phyloP scores from a whole-genome alignment of 345 rosid species.

The Firmiana major region DNA sequence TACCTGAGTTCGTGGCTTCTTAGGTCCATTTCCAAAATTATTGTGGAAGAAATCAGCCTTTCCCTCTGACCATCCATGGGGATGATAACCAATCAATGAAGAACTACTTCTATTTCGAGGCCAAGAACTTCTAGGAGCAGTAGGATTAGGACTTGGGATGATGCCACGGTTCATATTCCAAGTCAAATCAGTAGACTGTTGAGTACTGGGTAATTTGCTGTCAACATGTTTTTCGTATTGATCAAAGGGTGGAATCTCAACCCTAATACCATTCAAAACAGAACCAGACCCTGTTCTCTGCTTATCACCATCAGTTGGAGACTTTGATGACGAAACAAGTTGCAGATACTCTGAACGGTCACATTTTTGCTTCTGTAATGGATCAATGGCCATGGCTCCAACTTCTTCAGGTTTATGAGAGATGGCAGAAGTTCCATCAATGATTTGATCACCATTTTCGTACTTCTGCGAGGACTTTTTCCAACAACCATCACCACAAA shows the following conservation, averaged over 20 bases:
- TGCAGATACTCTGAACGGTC: conserved; percentile 30
- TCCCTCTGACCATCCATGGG: conserved; percentile 70
- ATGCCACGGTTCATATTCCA: conserved; percentile 54
- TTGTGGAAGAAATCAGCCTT: conserved; percentile 48
- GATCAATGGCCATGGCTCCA: conserved; percentile 21
- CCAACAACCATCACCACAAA: neutral
- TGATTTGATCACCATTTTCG: neutral
- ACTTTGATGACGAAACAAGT: conserved; percentile 8
- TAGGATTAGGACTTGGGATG: conserved; percentile 66
- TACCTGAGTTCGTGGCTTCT: conserved; percentile 82
- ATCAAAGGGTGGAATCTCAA: conserved; percentile 53
- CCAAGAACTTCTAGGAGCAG: conserved; percentile 84
- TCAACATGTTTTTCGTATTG: conserved; percentile 33
- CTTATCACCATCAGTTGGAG: conserved; percentile 32
- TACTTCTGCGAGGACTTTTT: neutral
- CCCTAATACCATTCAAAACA: conserved; percentile 36
- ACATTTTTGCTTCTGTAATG: conserved; percentile 27
- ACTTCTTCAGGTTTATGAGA: conserved; percentile 30
- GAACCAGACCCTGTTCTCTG: conserved; percentile 27
- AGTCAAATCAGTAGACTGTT: conserved; percentile 45
- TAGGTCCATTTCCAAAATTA: conserved; percentile 74
- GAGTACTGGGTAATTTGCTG: conserved; percentile 30
- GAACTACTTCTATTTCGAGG: conserved; percentile 57
- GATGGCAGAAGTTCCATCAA: conserved; percentile 19
- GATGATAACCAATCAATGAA: conserved; percentile 40